Conservation (phyloP, 2,329 filamentous ascomycete species). For the Zarea fungicola region DNA sequence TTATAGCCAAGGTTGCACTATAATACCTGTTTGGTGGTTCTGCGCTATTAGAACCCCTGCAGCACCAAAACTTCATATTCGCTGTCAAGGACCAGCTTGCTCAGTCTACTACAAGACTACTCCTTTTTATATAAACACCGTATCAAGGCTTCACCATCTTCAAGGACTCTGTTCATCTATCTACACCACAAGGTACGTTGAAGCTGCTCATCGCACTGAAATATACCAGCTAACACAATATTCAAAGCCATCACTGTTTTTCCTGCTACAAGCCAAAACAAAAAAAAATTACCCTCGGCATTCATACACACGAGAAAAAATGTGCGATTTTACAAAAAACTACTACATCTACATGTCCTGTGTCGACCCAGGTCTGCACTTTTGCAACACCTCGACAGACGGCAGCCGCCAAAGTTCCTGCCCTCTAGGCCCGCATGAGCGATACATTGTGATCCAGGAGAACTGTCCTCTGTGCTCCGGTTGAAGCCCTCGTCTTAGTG, state of each 20-base stretch:
- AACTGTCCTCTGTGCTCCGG: constrained; percentile 46
- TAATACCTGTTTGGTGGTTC: neutral
- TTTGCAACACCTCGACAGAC: constrained; percentile 64
- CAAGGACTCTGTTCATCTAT: no score
- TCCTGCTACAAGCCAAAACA: no score
- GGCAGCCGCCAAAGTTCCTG: constrained; percentile 57
- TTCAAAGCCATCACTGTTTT: no score
- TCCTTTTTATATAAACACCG: neutral
- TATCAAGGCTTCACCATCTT: no score
- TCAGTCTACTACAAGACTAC: neutral
- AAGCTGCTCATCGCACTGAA: no score
- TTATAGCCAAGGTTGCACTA: constrained; percentile 1
- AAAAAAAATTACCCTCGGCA: no score
- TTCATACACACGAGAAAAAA: constrained; percentile 26
- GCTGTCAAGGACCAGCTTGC: neutral
- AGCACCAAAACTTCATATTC: neutral
- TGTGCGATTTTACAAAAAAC: constrained; percentile 67
- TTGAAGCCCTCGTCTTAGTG: constrained; percentile 19
- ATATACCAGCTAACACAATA: no score
- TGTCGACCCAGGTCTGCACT: constrained; percentile 63
- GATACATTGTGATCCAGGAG: constrained; percentile 65
- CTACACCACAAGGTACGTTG: no score
- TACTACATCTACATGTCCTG: constrained; percentile 73
- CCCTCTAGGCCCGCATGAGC: constrained; percentile 61
- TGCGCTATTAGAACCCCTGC: neutral